Percentiles rank a stretch among this genome's conserved stretches.
Evolutionary conservation across 495 filamentous ascomycete species (phyloP).

Genomic region (Neurospora sp.): DNA sequence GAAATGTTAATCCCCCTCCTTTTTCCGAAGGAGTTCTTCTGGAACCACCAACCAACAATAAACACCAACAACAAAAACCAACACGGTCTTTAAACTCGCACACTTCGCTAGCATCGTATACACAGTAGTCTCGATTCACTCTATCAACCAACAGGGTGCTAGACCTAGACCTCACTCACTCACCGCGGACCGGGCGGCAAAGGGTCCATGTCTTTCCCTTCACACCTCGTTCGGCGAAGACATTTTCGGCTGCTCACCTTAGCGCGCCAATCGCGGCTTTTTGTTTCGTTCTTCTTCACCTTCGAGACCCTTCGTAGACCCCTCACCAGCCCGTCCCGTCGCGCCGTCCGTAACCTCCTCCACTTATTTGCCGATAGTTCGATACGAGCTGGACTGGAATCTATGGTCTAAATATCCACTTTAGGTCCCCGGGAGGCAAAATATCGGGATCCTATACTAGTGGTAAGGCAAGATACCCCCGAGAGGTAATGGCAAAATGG

Average conservation of each 20-base stretch:
- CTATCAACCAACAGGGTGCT: background rate
- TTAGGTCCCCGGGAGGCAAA: background rate
- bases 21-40: background rate
- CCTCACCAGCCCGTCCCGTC: background rate
- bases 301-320: background rate
- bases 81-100: background rate
- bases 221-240: background rate
- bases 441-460: background rate
- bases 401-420: background rate
- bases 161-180: background rate
- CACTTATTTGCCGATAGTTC: background rate
- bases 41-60: background rate
- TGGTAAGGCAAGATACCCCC: background rate
- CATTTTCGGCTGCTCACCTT: background rate
- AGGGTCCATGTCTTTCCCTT: background rate
- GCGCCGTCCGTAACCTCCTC: background rate
- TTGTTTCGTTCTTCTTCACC: background rate
- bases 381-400: background rate
- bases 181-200: background rate
- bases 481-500: background rate
- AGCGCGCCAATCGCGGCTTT: background rate
- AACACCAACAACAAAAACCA: background rate
- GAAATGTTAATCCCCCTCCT: background rate
- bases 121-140: background rate
- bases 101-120: background rate